A percentile compares a stretch with the other conserved stretches of the same genome.
These are phyloP conservation scores for Plenodomus tracheiphilus DNA, from an alignment of 2,329 filamentous ascomycete species.

Conservation along the genomic window DNA sequence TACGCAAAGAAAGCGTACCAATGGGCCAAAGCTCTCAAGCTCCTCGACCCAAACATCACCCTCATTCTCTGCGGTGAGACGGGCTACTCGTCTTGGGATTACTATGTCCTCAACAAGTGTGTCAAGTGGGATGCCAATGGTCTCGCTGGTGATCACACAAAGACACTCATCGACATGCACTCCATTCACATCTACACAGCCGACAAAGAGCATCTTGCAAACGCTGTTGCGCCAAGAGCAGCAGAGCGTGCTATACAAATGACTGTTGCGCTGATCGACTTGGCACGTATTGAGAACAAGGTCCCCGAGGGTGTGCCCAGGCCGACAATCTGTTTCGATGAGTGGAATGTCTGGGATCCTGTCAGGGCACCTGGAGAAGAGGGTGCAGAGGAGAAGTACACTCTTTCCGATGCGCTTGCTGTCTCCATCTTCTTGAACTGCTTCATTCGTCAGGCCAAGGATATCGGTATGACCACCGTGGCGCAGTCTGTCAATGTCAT, in stretches of 20 bases:
- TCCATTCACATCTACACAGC: conserved; percentile 79
- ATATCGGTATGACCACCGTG: conserved; percentile 78
- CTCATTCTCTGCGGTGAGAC: conserved; percentile 77
- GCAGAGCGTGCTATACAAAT: conserved; percentile 77
- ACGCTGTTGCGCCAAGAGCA: conserved; percentile 61
- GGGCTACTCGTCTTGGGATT: conserved; percentile 72
- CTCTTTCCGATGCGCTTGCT: conserved; percentile 74
- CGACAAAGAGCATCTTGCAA: conserved; percentile 48
- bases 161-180: conserved; percentile 73
- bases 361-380: conserved; percentile 69
- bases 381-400: conserved; percentile 73
- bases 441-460: conserved; percentile 70
- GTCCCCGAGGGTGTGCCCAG: conserved; percentile 62
- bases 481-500: conserved; percentile 80
- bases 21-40: conserved; percentile 72
- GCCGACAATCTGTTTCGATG: conserved; percentile 78
- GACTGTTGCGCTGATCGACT: conserved; percentile 68
- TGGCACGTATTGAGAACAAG: conserved; percentile 70
- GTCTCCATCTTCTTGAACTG: conserved; percentile 76
- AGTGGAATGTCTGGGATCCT: conserved; percentile 85
- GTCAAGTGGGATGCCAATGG: conserved; percentile 56
- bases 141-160: conserved; percentile 53
- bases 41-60: conserved; percentile 69
- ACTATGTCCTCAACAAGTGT: conserved; percentile 71
- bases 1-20: conserved; percentile 71